Evolutionary conservation across 1,284 basidiomycete species (phyloP).

Genomic region (Puccinia hordei): DNA sequence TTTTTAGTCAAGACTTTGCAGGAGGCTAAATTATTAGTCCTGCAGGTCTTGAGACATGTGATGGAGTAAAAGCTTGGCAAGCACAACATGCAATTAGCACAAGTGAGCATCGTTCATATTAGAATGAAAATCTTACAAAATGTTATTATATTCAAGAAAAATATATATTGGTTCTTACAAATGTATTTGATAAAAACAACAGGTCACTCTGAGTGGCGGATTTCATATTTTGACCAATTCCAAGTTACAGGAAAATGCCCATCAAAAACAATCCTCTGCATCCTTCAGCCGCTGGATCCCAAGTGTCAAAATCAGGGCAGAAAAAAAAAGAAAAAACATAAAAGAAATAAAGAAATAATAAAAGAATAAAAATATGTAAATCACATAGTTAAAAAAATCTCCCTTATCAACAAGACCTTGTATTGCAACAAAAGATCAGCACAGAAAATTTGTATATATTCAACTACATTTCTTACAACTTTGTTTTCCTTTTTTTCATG

Average conservation of each 20-base stretch:
- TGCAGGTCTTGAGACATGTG: conserved; percentile 94
- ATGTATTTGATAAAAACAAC: conserved; percentile 22
- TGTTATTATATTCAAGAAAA: not conserved
- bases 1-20: conserved; percentile 86
- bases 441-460: no score
- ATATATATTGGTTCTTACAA: no score
- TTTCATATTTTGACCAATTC: conserved; percentile 81
- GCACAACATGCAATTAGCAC: conserved; percentile 95
- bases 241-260: conserved; percentile 67
- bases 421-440: no score
- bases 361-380: no score
- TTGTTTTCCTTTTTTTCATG: no score
- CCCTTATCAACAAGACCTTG: no score
- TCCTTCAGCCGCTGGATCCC: not conserved
- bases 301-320: no score
- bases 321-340: no score
- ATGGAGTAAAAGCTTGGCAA: conserved; percentile 99
- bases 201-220: conserved; percentile 75
- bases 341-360: no score
- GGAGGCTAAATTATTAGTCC: conserved; percentile 82
- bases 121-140: not conserved
- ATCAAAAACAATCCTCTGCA: conserved; percentile 21
- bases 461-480: no score
- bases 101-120: conserved; percentile 63
- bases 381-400: no score